These are phyloP conservation scores for Phoma sp. DNA, from an alignment of 2,329 filamentous ascomycete genomes.

Conservation along the genomic window DNA sequence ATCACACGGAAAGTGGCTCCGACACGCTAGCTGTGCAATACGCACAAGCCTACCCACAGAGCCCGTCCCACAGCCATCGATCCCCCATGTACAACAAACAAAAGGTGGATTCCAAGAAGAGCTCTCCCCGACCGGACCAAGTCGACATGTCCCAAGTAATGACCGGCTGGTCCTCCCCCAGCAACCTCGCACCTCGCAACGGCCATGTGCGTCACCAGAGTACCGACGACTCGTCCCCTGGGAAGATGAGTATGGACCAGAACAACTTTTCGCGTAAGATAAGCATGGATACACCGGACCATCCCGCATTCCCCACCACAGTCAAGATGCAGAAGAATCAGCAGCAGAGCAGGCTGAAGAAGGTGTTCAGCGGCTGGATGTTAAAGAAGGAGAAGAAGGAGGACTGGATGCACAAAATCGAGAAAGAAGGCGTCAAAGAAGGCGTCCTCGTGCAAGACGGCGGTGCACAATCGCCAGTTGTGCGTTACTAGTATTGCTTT, in stretches of 20 bases:
- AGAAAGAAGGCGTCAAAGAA: constrained; percentile 49
- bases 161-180: constrained; percentile 35
- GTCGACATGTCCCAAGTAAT: constrained; percentile 26
- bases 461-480: constrained; percentile 37
- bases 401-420: constrained; percentile 52
- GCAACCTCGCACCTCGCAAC: constrained; percentile 23
- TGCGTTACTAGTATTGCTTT: constrained; percentile 37
- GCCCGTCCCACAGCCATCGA: constrained; percentile 17
- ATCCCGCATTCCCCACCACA: constrained; percentile 18
- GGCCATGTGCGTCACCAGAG: constrained; percentile 26
- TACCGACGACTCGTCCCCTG: constrained; percentile 22
- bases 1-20: constrained; percentile 40
- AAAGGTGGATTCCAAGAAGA: constrained; percentile 19
- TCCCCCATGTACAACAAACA: constrained; percentile 26
- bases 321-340: constrained; percentile 34
- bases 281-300: constrained; percentile 31
- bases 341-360: constrained; percentile 43
- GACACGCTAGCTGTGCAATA: constrained; percentile 37
- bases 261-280: constrained; percentile 44
- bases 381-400: constrained; percentile 47
- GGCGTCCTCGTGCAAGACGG: constrained; percentile 47
- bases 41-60: constrained; percentile 24
- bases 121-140: constrained; percentile 14
- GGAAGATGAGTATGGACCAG: constrained; percentile 36
- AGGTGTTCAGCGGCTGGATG: constrained; percentile 46